Percentiles rank a stretch among this genome's conserved stretches.
phyloP scores from a whole-genome alignment of 2,329 filamentous ascomycete species.

The Dactylellina parvicollis region DNA sequence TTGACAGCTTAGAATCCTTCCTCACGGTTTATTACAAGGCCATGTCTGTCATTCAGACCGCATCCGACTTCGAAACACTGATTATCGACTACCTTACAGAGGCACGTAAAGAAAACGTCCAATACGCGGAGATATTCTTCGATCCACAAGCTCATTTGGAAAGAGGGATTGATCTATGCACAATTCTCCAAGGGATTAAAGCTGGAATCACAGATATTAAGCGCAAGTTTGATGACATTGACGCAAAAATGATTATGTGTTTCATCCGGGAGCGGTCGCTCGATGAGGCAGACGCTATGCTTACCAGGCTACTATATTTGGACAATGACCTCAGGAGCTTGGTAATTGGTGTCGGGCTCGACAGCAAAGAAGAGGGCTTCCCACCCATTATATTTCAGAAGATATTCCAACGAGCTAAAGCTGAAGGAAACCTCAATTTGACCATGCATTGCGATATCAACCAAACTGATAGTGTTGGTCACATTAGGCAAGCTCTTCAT shows the following conservation, averaged over 20 bases:
- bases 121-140: constrained; percentile 82
- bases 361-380: constrained; percentile 70
- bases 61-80: constrained; percentile 76
- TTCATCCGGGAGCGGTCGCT: constrained; percentile 76
- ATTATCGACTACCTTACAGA: constrained; percentile 76
- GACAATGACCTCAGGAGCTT: constrained; percentile 62
- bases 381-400: constrained; percentile 70
- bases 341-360: constrained; percentile 73
- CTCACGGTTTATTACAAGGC: constrained; percentile 81
- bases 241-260: constrained; percentile 72
- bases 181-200: constrained; percentile 74
- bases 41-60: constrained; percentile 73
- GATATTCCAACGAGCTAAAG: constrained; percentile 68
- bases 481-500: constrained; percentile 73
- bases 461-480: constrained; percentile 62
- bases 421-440: constrained; percentile 67
- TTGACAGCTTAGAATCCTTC: constrained; percentile 79
- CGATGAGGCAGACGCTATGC: constrained; percentile 66
- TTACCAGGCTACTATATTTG: constrained; percentile 63
- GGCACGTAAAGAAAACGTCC: constrained; percentile 72
- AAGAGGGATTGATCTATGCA: constrained; percentile 71
- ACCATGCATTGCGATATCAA: constrained; percentile 81
- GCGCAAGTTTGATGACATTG: not conserved
- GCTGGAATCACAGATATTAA: constrained; percentile 69
- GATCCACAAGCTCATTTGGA: constrained; percentile 78